Evolutionary conservation across 2,329 filamentous ascomycete species (phyloP).

Genomic region (Alternaria incomplexa): DNA sequence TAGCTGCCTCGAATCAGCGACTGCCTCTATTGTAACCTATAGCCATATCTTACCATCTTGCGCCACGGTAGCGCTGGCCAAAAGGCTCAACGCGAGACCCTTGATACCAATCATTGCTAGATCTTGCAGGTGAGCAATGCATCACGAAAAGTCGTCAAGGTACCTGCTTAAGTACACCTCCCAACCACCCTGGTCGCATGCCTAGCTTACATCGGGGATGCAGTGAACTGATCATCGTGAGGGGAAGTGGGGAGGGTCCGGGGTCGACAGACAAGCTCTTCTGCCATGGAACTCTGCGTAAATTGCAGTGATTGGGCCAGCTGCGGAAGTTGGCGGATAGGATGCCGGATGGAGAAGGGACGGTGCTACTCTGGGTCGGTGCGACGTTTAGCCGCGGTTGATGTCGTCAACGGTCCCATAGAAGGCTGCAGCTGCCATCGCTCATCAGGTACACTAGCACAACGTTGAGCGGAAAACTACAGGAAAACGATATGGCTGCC

Average conservation of each 20-base stretch:
- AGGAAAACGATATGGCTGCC: neutral
- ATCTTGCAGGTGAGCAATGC: neutral
- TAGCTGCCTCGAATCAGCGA: constrained; percentile 47
- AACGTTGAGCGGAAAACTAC: neutral
- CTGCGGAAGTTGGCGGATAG: neutral
- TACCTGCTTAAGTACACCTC: constrained; percentile 14
- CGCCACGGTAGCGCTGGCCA: constrained; percentile 18
- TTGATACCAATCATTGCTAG: constrained; percentile 9
- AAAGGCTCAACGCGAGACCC: constrained; percentile 17
- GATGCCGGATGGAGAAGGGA: neutral
- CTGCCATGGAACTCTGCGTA: constrained; percentile 7
- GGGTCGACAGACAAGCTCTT: constrained; percentile 11
- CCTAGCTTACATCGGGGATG: constrained; percentile 4
- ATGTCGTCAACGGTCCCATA: neutral
- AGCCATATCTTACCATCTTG: constrained; percentile 21
- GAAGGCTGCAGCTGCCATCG: neutral
- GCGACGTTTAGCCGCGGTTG: constrained; percentile 1
- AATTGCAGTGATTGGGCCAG: constrained; percentile 13
- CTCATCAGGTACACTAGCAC: neutral
- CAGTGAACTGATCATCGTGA: constrained; percentile 10
- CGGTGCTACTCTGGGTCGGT: neutral
- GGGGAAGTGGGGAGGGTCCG: constrained; percentile 24
- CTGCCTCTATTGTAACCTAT: neutral
- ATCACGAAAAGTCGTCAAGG: constrained; percentile 1
- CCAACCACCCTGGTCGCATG: constrained; percentile 1